Percentiles rank a stretch among this genome's conserved stretches.
Evolutionary conservation across 768 basidiomycete genomes (phyloP).

Genomic region (Hygrophoropsis aurantiaca): DNA sequence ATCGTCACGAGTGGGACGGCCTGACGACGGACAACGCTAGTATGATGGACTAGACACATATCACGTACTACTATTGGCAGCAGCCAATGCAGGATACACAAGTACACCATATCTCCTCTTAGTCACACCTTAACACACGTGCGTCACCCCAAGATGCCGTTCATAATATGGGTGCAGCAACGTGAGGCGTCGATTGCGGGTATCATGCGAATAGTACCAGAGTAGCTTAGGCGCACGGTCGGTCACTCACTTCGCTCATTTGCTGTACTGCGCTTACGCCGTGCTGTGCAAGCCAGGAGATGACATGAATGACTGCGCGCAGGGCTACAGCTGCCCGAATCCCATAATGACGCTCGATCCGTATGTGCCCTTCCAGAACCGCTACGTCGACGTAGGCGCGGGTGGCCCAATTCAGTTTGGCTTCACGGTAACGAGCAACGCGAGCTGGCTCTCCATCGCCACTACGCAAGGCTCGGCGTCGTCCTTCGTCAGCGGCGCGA

Average conservation of each 20-base stretch:
- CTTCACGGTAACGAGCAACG: constrained; percentile 52
- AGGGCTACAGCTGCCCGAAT: constrained; percentile 44
- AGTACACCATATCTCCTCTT: constrained; percentile 11
- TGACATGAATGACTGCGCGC: constrained; percentile 56
- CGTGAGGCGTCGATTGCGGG: constrained; percentile 15
- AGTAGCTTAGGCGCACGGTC: constrained; percentile 68
- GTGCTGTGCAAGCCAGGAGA: constrained; percentile 62
- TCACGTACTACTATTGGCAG: constrained; percentile 70
- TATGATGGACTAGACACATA: constrained; percentile 78
- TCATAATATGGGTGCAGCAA: too few species aligned
- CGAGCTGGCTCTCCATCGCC: constrained; percentile 54
- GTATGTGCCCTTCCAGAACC: constrained; percentile 51
- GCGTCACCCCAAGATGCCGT: too few species aligned
- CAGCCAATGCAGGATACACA: constrained; percentile 66
- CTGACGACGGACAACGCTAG: constrained; percentile 32
- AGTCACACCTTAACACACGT: too few species aligned
- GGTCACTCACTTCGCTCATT: constrained; percentile 2
- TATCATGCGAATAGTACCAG: constrained; percentile 62
- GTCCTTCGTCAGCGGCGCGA: constrained; percentile 44
- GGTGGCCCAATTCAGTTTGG: constrained; percentile 60
- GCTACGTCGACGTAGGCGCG: constrained; percentile 63
- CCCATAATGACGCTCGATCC: constrained; percentile 55
- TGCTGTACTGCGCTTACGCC: too few species aligned
- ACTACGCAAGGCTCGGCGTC: too few species aligned
- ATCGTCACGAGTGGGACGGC: too few species aligned